Conservation (phyloP, 1,139 yeast genomes). For the Zygosaccharomyces sapae region DNA sequence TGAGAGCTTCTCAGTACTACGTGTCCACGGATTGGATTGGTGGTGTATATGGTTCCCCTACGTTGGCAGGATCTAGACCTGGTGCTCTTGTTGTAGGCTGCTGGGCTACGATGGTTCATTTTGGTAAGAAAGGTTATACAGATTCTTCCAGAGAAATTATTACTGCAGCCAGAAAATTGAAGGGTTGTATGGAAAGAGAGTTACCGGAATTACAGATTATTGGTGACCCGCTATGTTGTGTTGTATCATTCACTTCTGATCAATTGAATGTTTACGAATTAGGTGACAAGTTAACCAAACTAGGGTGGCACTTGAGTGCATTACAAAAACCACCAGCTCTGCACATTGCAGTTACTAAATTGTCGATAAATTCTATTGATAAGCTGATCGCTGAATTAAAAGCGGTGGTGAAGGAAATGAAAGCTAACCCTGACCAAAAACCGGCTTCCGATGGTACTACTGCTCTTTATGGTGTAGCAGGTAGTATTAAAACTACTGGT, state of each 20-base stretch:
- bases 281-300: conserved; percentile 59
- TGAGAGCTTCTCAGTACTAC: conserved; percentile 81
- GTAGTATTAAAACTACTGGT: conserved; percentile 76
- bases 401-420: conserved; percentile 44
- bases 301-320: conserved; percentile 89
- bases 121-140: conserved; percentile 78
- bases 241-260: conserved; percentile 66
- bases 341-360: conserved; percentile 80
- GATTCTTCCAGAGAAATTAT: conserved; percentile 66
- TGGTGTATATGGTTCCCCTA: conserved; percentile 94
- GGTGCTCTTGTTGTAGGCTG: conserved; percentile 97
- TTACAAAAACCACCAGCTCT: conserved; percentile 87
- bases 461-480: conserved; percentile 92
- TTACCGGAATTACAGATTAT: conserved; percentile 58
- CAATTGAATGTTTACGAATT: conserved; percentile 65
- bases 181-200: conserved; percentile 44
- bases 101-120: conserved; percentile 83
- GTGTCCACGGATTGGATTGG: conserved; percentile 86
- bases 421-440: conserved; percentile 35
- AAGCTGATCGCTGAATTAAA: conserved; percentile 57
- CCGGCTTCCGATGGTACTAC: conserved; percentile 58
- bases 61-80: conserved; percentile 93
- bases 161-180: conserved; percentile 56
- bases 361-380: conserved; percentile 61
- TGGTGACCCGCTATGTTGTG: conserved; percentile 84